Base-by-base conservation (phyloP, 208 protist genomes). In the Strigomonas galati region DNA sequence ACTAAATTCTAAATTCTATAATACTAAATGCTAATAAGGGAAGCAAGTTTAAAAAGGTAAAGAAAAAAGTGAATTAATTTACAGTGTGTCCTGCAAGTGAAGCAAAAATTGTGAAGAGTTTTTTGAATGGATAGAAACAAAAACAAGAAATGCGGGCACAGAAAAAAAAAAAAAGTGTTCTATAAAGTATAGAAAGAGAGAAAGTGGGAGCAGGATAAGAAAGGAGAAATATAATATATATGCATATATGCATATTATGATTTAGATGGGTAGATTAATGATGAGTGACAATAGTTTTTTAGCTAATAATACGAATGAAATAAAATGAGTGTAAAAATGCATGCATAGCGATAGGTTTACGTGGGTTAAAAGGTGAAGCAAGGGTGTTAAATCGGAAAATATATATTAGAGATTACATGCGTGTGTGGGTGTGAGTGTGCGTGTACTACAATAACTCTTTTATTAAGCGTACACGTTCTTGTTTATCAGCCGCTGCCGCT, bases 1-100 rank as follows among this genome's bases (percentile, higher is more conserved):
- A 4, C 35, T 40, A 49, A 23, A 37, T 30, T 24, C 31, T 49
- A 62, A 30, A 35, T 58, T 4, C 26, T 58, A 58, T 58, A 58
- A 10, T 58, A 9, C 19, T 30, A 40, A 40, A 40, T 4, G 7
- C 35, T 40, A 4, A 40, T 10, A 14, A 40, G 35, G 10, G 10
- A 40, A 10, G 35, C 35, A 4, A 58, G 53, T 14, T 19, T 23
- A 55, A 10, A 55, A 55, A 7, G 21, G 12, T 26, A 55, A 55
- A 21, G 21, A 23, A 55, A 23, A 21, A 55, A n/a, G n/a, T n/a
- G n/a, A n/a, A n/a, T n/a, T n/a, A n/a, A n/a, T n/a, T n/a, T n/a
- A n/a, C n/a, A n/a, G n/a, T n/a, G n/a, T n/a, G n/a, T n/a, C n/a
- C n/a, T n/a, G n/a, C n/a, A n/a, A n/a, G n/a, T n/a, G n/a, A n/a